Percentiles rank a stretch among this genome's conserved stretches.
Evolutionary conservation across 805 yeast genomes (phyloP).

Genomic region (Suhomyces sp.): DNA sequence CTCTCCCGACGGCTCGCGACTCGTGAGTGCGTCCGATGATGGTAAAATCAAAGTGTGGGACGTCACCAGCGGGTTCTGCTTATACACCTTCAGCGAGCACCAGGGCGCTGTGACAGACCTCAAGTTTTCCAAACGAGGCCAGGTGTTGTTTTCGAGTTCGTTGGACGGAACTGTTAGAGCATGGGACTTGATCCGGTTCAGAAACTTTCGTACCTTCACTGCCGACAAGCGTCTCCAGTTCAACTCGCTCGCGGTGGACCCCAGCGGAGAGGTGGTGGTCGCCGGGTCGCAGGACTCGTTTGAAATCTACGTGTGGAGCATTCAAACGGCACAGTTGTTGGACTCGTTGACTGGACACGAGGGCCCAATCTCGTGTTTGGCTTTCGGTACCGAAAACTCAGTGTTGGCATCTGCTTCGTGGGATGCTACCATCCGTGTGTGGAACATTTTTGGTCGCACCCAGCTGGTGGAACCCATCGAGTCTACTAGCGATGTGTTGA

Average conservation of each 20-base stretch:
- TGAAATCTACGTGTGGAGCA: constrained; percentile 95
- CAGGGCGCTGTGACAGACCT: constrained; percentile 84
- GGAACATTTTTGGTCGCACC: constrained; percentile 88
- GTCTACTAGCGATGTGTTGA: constrained; percentile 76
- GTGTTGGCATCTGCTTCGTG: constrained; percentile 88
- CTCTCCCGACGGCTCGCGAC: constrained; percentile 90
- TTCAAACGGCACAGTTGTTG: constrained; percentile 87
- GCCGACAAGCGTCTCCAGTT: constrained; percentile 88
- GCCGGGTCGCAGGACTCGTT: constrained; percentile 91
- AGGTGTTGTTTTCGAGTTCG: constrained; percentile 86
- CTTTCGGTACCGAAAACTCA: constrained; percentile 77
- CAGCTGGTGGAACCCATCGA: constrained; percentile 90
- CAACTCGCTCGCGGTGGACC: constrained; percentile 87
- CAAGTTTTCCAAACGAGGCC: constrained; percentile 84
- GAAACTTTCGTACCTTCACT: constrained; percentile 93
- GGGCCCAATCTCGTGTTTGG: constrained; percentile 87
- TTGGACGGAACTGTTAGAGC: constrained; percentile 97
- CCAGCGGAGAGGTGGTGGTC: constrained; percentile 94
- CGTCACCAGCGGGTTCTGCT: constrained; percentile 84
- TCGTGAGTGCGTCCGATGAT: constrained; percentile 94
- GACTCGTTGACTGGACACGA: constrained; percentile 91
- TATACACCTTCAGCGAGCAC: constrained; percentile 90
- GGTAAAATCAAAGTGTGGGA: constrained; percentile 98
- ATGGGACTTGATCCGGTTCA: constrained; percentile 89
- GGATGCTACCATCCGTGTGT: constrained; percentile 91